Percentiles rank a stretch among this genome's conserved stretches.
Evolutionary conservation across 257 asterid species (phyloP).

Genomic region (Gentiana macrophylla): DNA sequence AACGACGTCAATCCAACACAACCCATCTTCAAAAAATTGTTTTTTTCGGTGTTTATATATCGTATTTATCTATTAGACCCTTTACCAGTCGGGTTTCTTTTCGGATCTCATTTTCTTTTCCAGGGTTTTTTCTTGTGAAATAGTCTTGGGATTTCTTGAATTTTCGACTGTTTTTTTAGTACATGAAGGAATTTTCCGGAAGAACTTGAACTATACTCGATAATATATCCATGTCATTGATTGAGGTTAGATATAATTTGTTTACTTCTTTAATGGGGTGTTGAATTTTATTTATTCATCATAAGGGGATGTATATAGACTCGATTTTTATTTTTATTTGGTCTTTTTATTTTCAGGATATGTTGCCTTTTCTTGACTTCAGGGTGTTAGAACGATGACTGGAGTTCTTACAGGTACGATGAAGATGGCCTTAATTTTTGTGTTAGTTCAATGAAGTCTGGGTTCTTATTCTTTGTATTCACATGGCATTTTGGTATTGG

Average conservation of each 20-base stretch:
- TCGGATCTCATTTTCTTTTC: background rate
- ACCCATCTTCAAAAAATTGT: background rate
- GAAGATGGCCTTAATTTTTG: conserved; percentile 1
- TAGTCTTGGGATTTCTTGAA: conserved; percentile 16
- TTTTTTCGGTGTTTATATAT: too few relatives aligned
- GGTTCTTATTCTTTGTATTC: too few relatives aligned
- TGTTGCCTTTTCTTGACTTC: conserved; percentile 36
- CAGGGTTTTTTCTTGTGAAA: background rate
- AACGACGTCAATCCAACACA: too few relatives aligned
- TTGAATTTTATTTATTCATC: background rate
- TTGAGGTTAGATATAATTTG: conserved; percentile 34
- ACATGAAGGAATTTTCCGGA: conserved; percentile 4
- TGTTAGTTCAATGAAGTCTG: too few relatives aligned
- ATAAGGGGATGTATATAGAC: background rate
- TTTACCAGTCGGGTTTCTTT: background rate
- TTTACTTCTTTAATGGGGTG: background rate
- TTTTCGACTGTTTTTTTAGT: background rate
- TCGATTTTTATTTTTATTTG: conserved; percentile 1
- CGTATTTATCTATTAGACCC: too few relatives aligned
- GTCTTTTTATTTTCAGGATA: conserved; percentile 39
- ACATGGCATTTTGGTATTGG: too few relatives aligned
- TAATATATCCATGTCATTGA: conserved; percentile 39
- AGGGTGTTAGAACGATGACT: conserved; percentile 24
- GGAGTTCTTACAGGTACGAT: conserved; percentile 39
- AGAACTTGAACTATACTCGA: background rate